Percentiles rank a stretch among this genome's conserved stretches.
Evolutionary conservation across 1,284 basidiomycete genomes (phyloP).

Genomic region (Schizophyllum amplum): DNA sequence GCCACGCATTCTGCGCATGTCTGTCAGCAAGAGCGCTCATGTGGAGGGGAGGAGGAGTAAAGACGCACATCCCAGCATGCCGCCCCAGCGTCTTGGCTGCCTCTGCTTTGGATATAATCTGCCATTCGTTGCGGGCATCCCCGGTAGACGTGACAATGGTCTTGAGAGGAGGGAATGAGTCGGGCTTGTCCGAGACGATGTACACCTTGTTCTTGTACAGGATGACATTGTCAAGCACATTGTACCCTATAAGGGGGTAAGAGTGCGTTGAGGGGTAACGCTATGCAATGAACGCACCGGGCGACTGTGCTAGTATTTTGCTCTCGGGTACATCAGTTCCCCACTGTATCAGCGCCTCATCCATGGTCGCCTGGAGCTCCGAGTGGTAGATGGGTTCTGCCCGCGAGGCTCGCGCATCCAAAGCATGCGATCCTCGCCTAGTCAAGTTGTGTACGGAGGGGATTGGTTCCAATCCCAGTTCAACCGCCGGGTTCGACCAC

Average conservation of each 20-base stretch:
- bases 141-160: slow-evolving; percentile 41
- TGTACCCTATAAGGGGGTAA: slow-evolving; percentile 50
- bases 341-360: slow-evolving; percentile 48
- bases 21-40: slow-evolving; percentile 3
- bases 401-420: slow-evolving; percentile 19
- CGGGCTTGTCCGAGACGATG: slow-evolving; percentile 51
- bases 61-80: slow-evolving; percentile 47
- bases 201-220: slow-evolving; percentile 62
- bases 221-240: slow-evolving; percentile 71
- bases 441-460: slow-evolving; percentile 29
- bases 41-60: slow-evolving; percentile 9
- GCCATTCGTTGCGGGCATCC: slow-evolving; percentile 59
- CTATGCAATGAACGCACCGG: slow-evolving; percentile 34
- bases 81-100: slow-evolving; percentile 44
- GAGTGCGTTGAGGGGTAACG: slow-evolving; percentile 2
- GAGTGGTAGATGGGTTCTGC: slow-evolving; percentile 19
- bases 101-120: slow-evolving; percentile 45
- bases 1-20: slow-evolving; percentile 8
- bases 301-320: slow-evolving; percentile 44
- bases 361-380: slow-evolving; percentile 36
- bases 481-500: slow-evolving; percentile 38
- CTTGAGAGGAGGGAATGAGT: slow-evolving; percentile 39
- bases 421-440: slow-evolving; percentile 21
- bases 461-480: slow-evolving; percentile 38
- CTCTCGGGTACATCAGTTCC: slow-evolving; percentile 42